Conservation (phyloP, 805 yeast genomes). For the Candida sanyiensis region DNA sequence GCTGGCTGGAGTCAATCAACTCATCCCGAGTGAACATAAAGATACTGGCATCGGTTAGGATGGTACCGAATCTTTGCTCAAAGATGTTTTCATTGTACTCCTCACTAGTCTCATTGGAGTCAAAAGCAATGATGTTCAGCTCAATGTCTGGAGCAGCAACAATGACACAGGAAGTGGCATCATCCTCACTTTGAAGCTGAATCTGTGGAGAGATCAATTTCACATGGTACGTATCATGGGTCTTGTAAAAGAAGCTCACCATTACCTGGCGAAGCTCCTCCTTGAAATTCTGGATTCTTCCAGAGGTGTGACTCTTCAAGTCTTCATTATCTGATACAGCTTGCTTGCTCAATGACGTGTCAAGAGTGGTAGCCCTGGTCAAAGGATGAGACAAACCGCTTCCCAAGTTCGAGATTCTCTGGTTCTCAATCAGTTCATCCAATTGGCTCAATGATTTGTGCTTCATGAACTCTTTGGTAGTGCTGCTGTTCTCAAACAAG, state of each 20-base stretch:
- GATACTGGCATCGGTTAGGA: slow-evolving; percentile 65
- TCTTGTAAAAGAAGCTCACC: slow-evolving; percentile 30
- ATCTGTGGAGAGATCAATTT: slow-evolving; percentile 78
- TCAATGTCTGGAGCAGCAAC: slow-evolving; percentile 72
- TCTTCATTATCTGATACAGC: slow-evolving; percentile 8
- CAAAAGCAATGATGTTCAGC: slow-evolving; percentile 60
- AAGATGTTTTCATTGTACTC: slow-evolving; percentile 41
- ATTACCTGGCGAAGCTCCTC: slow-evolving; percentile 41
- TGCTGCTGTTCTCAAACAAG: slow-evolving; percentile 39
- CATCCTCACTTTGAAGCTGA: slow-evolving; percentile 52
- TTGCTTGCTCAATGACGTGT: slow-evolving; percentile 11
- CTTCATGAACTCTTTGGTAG: slow-evolving; percentile 37
- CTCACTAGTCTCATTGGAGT: slow-evolving; percentile 38
- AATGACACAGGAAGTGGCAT: slow-evolving; percentile 53
- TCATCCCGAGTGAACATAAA: slow-evolving; percentile 57
- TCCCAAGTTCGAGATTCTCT: slow-evolving; percentile 19
- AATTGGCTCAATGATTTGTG: slow-evolving; percentile 45
- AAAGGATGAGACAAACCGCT: slow-evolving; percentile 10
- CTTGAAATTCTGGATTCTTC: slow-evolving; percentile 43
- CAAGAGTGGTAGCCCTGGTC: slow-evolving; percentile 20
- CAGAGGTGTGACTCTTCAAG: slow-evolving; percentile 12
- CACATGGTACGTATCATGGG: slow-evolving; percentile 54
- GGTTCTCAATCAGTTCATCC: slow-evolving; percentile 42
- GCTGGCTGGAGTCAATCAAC: slow-evolving; percentile 33
- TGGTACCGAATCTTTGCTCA: slow-evolving; percentile 64